Base-by-base conservation (phyloP, 495 filamentous ascomycete genomes). In the Cairneyella variabilis region DNA sequence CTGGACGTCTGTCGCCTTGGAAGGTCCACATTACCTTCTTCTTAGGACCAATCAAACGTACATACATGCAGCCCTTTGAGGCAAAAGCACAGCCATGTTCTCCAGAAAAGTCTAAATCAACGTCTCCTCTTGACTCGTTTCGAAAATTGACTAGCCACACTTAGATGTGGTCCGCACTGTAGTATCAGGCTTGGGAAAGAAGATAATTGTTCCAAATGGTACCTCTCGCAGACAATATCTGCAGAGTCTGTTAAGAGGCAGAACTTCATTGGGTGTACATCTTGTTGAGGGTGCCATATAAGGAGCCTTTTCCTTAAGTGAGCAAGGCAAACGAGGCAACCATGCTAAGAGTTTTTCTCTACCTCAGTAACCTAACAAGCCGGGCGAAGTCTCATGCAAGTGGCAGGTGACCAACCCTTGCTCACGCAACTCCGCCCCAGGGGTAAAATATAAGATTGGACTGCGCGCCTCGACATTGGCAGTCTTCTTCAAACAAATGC, bases 271-370 rank as follows among this genome's bases (percentile, higher is more conserved):
- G 38, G 53, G 18, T 17, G 26, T 9, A n/a, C 27, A 23, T 17
- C 9, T 26, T 18, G 18, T 17, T 32, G 10, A 17, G 28, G 44
- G 21, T 23, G 26, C 21, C 9, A 37, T 26, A 12, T n/a, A 36
- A 30, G 20, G 23, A 43, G 51, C 28, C 28, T 20, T n/a, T 27
- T 9, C 53, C 53, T 42, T 17, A 48, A 21, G 42, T 16, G 48
- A 27, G 23, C 16, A 17, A 49, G 48, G 55, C 55, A 53, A 53
- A 58, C 49, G 56, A 58, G 56, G 56, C 56, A 48, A 58, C 36
- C 49, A 50, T 30, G 28, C 56, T 58, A 53, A 27, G n/a, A 46
- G 26, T 17, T 18, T 21, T 20, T 30, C 6, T 16, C 11, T 9
- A 45, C 18, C 47, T 50, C 30, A 50, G n/a, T 36, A 27, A 6